Evolutionary conservation across 2,329 filamentous ascomycete species (phyloP).

Genomic region (Hypoxylon sp.): DNA sequence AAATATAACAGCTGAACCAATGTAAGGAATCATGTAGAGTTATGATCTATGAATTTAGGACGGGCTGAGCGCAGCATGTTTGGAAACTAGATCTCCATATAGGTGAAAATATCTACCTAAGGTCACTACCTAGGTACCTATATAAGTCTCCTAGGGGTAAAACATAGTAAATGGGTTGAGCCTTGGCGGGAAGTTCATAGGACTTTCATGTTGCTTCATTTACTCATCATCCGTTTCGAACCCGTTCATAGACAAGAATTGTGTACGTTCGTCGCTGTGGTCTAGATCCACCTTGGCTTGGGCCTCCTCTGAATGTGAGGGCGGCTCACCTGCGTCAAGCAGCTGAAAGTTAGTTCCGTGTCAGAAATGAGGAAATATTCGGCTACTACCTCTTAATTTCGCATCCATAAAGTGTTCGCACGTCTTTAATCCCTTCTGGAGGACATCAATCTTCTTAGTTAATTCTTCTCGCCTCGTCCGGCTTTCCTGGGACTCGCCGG

Average conservation of each 20-base stretch:
- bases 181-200: background rate
- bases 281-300: conserved; percentile 5
- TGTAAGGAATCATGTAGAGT: background rate
- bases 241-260: conserved; percentile 1
- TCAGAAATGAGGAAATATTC: background rate
- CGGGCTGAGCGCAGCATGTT: background rate
- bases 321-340: conserved; percentile 4
- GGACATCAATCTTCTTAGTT: conserved; percentile 56
- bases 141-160: background rate
- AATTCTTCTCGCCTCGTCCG: conserved; percentile 56
- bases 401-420: conserved; percentile 56
- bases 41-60: background rate
- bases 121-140: background rate
- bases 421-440: conserved; percentile 56
- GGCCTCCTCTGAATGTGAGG: background rate
- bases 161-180: background rate
- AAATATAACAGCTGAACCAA: background rate
- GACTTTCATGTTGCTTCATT: background rate
- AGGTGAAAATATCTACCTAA: background rate
- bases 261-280: conserved; percentile 6
- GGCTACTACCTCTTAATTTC: conserved; percentile 40
- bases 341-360: background rate
- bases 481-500: conserved; percentile 59
- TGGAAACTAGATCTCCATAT: background rate
- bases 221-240: conserved; percentile 6